Percentiles rank a stretch among this genome's conserved stretches.
Conservation (phyloP, 2,329 filamentous ascomycete genomes). For the Elsinoe necatrix region DNA sequence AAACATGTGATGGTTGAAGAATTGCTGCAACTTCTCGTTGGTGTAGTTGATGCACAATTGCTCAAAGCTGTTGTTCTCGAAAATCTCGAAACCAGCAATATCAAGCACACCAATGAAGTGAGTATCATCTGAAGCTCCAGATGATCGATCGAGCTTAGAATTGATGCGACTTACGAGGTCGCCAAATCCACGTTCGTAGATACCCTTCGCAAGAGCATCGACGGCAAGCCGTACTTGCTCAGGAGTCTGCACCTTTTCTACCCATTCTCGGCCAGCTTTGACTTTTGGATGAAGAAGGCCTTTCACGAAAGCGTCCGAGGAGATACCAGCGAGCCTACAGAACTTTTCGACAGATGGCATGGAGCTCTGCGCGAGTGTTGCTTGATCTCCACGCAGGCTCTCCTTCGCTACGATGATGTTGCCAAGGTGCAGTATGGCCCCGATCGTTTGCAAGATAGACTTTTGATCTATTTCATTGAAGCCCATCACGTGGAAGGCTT, state of each 20-base stretch:
- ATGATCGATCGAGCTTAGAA: conserved; percentile 76
- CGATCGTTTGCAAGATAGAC: conserved; percentile 76
- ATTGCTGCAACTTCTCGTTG: conserved; percentile 97
- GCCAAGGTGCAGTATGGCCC: conserved; percentile 84
- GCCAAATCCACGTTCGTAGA: conserved; percentile 93
- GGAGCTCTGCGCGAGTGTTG: conserved; percentile 67
- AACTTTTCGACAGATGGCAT: conserved; percentile 67
- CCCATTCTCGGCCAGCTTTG: conserved; percentile 94
- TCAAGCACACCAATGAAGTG: conserved; percentile 97
- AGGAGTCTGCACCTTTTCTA: conserved; percentile 94
- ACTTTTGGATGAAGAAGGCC: conserved; percentile 86
- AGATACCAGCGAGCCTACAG: conserved; percentile 76
- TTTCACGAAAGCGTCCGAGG: conserved; percentile 74
- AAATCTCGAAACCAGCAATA: conserved; percentile 98
- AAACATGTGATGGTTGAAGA: conserved; percentile 99
- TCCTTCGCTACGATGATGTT: conserved; percentile 88
- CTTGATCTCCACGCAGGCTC: conserved; percentile 84
- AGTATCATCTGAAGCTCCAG: conserved; percentile 74
- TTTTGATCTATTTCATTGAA: conserved; percentile 78
- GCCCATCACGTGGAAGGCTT: conserved; percentile 91
- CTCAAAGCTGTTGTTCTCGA: conserved; percentile 96
- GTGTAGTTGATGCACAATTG: conserved; percentile 99
- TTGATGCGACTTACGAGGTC: conserved; percentile 91
- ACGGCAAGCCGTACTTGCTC: conserved; percentile 88
- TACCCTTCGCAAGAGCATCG: conserved; percentile 89